phyloP scores from a whole-genome alignment of 2,329 filamentous ascomycete genomes.

The Aspergillus tanneri region DNA sequence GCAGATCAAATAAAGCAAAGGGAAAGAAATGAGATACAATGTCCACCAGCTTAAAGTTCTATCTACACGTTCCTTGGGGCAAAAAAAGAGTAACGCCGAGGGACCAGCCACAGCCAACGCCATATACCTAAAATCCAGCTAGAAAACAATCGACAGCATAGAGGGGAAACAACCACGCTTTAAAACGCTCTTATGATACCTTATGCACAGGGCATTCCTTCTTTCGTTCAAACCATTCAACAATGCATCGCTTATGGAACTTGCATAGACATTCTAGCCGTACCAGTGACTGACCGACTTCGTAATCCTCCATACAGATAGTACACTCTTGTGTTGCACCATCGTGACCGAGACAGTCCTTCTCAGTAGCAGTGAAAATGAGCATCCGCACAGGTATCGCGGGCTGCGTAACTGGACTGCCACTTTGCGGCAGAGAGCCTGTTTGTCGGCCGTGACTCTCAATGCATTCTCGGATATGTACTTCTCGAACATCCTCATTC shows the following conservation, averaged over 20 bases:
- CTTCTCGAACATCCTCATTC: constrained; percentile 44
- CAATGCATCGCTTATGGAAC: constrained; percentile 62
- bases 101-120: neutral
- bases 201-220: constrained; percentile 63
- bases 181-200: constrained; percentile 22
- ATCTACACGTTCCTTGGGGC: too few species aligned
- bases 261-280: constrained; percentile 64
- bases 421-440: constrained; percentile 19
- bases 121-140: neutral
- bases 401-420: constrained; percentile 23
- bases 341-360: constrained; percentile 59
- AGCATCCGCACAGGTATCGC: constrained; percentile 39
- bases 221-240: constrained; percentile 60
- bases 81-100: too few species aligned
- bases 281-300: constrained; percentile 58
- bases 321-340: constrained; percentile 58
- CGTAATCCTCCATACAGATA: constrained; percentile 66
- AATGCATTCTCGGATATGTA: constrained; percentile 48
- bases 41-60: too few species aligned
- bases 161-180: neutral
- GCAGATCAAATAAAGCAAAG: too few species aligned
- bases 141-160: neutral
- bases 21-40: too few species aligned
- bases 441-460: constrained; percentile 31
- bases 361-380: constrained; percentile 59